These are phyloP conservation scores for Phytophthora capsici DNA, from an alignment of 352 stramenopile species.

Conservation along the genomic window DNA sequence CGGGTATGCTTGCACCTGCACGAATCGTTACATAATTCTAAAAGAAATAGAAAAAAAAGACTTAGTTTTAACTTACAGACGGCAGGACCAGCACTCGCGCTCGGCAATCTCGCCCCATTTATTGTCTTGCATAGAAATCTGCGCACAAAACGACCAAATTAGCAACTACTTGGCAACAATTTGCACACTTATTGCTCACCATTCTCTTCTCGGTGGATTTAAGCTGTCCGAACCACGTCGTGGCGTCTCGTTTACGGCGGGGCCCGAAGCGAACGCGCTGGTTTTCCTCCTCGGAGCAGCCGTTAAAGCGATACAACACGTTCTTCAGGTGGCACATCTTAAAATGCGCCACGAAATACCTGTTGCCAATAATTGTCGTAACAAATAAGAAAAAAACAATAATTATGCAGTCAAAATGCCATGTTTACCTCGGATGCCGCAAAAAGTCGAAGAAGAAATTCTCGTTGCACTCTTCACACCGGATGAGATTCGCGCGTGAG, in stretches of 20 bases:
- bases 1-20: slow-evolving; percentile 54
- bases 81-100: slow-evolving; percentile 76
- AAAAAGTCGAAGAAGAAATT: slow-evolving; percentile 87
- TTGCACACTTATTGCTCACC: slow-evolving; percentile 27
- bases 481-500: slow-evolving; percentile 84
- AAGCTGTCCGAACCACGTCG: slow-evolving; percentile 74
- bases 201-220: slow-evolving; percentile 89
- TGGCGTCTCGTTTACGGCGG: slow-evolving; percentile 72
- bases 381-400: slow-evolving; percentile 4
- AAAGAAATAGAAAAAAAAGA: neutral
- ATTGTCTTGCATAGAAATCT: slow-evolving; percentile 89
- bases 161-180: neutral
- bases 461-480: slow-evolving; percentile 82
- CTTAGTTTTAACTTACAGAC: slow-evolving; percentile 37
- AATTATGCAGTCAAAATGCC: slow-evolving; percentile 1
- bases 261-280: slow-evolving; percentile 75
- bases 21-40: neutral
- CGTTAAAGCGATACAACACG: slow-evolving; percentile 80
- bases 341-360: slow-evolving; percentile 85
- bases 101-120: slow-evolving; percentile 85
- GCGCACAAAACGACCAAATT: neutral
- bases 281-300: slow-evolving; percentile 77
- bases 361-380: slow-evolving; percentile 20
- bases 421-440: slow-evolving; percentile 59
- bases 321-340: slow-evolving; percentile 85